A percentile compares a stretch with the other conserved stretches of the same genome.
Evolutionary conservation across 2,329 filamentous ascomycete genomes (phyloP).

Genomic region (Lachnellula hyalina): DNA sequence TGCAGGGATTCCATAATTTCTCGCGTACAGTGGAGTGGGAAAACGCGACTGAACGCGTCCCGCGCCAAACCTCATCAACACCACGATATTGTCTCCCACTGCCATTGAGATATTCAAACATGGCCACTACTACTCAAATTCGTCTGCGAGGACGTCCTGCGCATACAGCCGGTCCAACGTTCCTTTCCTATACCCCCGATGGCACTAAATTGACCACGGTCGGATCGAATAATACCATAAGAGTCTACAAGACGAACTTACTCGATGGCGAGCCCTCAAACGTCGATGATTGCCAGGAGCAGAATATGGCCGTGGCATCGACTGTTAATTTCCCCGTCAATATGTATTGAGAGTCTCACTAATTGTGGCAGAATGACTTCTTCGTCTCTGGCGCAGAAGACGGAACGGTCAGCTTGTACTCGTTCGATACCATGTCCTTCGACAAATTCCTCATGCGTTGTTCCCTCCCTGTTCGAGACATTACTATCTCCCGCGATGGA

Average conservation of each 20-base stretch:
- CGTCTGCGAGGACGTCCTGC: slow-evolving; percentile 61
- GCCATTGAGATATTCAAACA: slow-evolving; percentile 15
- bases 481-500: slow-evolving; percentile 74
- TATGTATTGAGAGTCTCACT: background rate
- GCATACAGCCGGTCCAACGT: slow-evolving; percentile 81
- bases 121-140: slow-evolving; percentile 31
- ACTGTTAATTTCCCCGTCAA: slow-evolving; percentile 39
- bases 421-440: slow-evolving; percentile 67
- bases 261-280: slow-evolving; percentile 85
- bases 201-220: slow-evolving; percentile 84
- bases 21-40: slow-evolving; percentile 19
- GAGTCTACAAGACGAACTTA: slow-evolving; percentile 82
- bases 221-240: slow-evolving; percentile 88
- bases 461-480: slow-evolving; percentile 79
- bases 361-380: slow-evolving; percentile 57
- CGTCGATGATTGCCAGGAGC: slow-evolving; percentile 85
- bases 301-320: slow-evolving; percentile 74
- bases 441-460: slow-evolving; percentile 79
- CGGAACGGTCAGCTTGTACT: slow-evolving; percentile 91
- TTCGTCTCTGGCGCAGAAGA: slow-evolving; percentile 91
- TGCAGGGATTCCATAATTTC: slow-evolving; percentile 13
- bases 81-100: slow-evolving; percentile 2
- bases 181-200: slow-evolving; percentile 82
- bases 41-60: slow-evolving; percentile 20
- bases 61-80: background rate